Evolutionary conservation across 805 yeast species (phyloP), one percentile per base, ranked within the genome.

Genomic region (Myxozyma nipponensis): DNA sequence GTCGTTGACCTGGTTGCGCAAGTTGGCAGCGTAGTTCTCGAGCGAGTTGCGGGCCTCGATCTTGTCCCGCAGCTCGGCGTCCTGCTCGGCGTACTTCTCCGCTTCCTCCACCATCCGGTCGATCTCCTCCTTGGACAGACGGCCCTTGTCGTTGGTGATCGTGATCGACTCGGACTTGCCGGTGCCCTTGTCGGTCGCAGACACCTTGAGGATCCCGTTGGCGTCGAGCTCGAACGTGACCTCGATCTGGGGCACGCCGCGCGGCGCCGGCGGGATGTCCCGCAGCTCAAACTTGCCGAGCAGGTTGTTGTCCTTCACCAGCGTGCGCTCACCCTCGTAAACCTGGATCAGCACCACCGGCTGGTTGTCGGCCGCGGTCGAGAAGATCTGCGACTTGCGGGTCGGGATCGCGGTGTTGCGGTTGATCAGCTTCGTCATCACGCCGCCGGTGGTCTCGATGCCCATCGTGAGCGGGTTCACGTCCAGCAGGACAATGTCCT

Each of bases 371-470:
- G 96, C 95, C 69, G 87, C 88, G 58, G 98, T 90, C 60, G 96
- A 87, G 85, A 90, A 90, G 62, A 86, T 84, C 78, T 89, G 96
- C 39, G 96, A 87, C 78, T 90, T 90, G 82, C 89, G 88, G 72
- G 96, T 86, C 74, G 98, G 98, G 64, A 90, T 89, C 55, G 96
- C 88, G 48, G 96, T 84, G 86, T 91, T 91, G 81, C 98, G 86
- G 78, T 96, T 95, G 67, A 91, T 90, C 75, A 90, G 82, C 77
- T 88, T 88, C 72, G 96, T 90, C 95, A 90, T 89, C 75, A 89
- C 90, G 81, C 97, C 97, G 78, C 98, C 97, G 66, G 96, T 96
- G 63, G 96, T 90, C 78, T 90, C 97, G 74, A 90, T 89, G 83
- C 98, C 98, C 65, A 90, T 74, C 50, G 97, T 89, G 69, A 90